These are phyloP conservation scores for Talaromyces sp. DNA, from an alignment of 2,329 filamentous ascomycete genomes.

Conservation along the genomic window DNA sequence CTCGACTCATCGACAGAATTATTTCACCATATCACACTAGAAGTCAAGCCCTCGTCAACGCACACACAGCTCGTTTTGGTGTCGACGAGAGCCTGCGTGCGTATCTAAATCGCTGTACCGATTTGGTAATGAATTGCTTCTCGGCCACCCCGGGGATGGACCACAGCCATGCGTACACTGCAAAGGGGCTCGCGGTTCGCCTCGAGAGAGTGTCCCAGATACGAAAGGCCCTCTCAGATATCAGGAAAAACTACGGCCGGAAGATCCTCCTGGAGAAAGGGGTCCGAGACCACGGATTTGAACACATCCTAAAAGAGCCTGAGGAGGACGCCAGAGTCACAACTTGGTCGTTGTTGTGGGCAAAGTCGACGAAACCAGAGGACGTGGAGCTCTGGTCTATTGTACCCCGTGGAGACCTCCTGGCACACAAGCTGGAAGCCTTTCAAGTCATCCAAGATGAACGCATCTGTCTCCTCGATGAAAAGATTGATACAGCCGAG, in stretches of 20 bases:
- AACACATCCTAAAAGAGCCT: background rate
- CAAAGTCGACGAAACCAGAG: background rate
- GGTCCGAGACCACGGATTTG: background rate
- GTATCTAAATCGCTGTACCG: background rate
- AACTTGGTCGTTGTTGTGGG: constrained; percentile 9
- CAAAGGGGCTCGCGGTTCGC: background rate
- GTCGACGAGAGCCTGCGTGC: background rate
- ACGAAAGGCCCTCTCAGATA: background rate
- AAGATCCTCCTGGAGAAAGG: constrained; percentile 3
- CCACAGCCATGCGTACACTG: background rate
- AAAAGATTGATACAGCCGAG: background rate
- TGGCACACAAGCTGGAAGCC: background rate
- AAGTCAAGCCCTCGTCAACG: background rate
- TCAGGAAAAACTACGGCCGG: background rate
- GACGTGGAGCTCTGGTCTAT: constrained; percentile 1
- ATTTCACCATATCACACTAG: background rate
- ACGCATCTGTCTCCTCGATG: background rate
- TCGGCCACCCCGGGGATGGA: background rate
- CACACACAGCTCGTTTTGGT: background rate
- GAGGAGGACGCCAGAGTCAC: background rate
- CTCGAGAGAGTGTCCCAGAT: background rate
- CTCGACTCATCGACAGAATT: background rate
- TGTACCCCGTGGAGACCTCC: background rate
- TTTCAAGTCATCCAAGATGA: background rate
- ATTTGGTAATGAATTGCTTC: background rate